Evolutionary conservation across 2,329 filamentous ascomycete species (phyloP).

Genomic region (Aureobasidium leucospermi): DNA sequence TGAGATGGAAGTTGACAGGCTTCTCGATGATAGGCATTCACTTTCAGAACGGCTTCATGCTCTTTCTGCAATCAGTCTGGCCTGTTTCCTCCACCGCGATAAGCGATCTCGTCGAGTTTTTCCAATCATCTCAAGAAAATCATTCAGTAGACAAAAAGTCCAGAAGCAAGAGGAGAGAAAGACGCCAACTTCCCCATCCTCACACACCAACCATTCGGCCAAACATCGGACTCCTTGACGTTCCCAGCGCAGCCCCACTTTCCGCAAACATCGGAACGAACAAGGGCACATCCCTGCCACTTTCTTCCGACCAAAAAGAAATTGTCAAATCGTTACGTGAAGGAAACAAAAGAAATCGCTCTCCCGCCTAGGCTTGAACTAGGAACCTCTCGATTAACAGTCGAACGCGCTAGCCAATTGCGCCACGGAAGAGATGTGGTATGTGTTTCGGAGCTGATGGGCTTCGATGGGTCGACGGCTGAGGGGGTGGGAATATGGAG

Average conservation of each 20-base stretch:
- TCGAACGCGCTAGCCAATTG: neutral
- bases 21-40: no score
- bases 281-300: neutral
- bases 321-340: neutral
- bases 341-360: neutral
- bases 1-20: no score
- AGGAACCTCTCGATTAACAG: neutral
- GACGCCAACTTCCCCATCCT: no score
- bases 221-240: no score
- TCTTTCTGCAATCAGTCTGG: no score
- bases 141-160: no score
- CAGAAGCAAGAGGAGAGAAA: no score
- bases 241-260: neutral
- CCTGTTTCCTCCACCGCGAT: no score
- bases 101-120: no score
- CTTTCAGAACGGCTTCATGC: no score
- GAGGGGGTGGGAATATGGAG: neutral
- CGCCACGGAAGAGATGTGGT: neutral
- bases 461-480: neutral
- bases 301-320: neutral
- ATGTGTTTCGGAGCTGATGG: neutral
- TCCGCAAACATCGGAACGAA: neutral
- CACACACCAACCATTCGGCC: no score
- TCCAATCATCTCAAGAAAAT: no score
- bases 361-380: constrained; percentile 3